These are phyloP conservation scores for Chloropicon primus DNA, from an alignment of 139 green algal genomes.

Conservation along the genomic window DNA sequence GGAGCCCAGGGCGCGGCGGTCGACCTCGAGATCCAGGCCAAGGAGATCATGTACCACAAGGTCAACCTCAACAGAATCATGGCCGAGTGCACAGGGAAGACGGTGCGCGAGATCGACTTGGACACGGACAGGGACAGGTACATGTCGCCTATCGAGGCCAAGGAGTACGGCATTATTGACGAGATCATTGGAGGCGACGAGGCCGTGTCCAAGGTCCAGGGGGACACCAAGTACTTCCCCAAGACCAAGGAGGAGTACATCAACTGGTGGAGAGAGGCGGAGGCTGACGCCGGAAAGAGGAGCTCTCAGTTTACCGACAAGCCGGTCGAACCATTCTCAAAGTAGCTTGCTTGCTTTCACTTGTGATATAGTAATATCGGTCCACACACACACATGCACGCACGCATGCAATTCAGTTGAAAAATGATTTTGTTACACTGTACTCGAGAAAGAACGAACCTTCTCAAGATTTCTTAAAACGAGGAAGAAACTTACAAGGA, in stretches of 20 bases:
- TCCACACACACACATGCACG: too few relatives aligned
- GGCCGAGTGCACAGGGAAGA: slow-evolving; percentile 62
- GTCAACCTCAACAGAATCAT: slow-evolving; percentile 96
- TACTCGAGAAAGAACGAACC: too few relatives aligned
- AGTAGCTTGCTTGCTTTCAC: too few relatives aligned
- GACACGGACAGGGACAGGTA: slow-evolving; percentile 96
- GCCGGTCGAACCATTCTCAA: background rate
- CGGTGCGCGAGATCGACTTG: slow-evolving; percentile 68
- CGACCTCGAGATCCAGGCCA: slow-evolving; percentile 86
- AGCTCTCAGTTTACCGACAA: background rate
- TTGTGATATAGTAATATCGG: too few relatives aligned
- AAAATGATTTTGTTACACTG: too few relatives aligned
- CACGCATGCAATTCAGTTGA: background rate
- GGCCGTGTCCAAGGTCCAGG: slow-evolving; percentile 47
- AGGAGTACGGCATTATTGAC: slow-evolving; percentile 94
- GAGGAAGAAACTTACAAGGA: too few relatives aligned
- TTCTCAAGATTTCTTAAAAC: too few relatives aligned
- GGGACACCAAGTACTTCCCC: slow-evolving; percentile 20
- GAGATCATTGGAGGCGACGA: slow-evolving; percentile 91
- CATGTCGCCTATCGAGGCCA: slow-evolving; percentile 92
- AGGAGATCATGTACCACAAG: slow-evolving; percentile 99
- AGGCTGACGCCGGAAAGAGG: slow-evolving; percentile 1
- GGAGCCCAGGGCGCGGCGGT: slow-evolving; percentile 73
- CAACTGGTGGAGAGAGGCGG: slow-evolving; percentile 11
- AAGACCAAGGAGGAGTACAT: slow-evolving; percentile 22